These are phyloP conservation scores for Persicaria tinctoria DNA, from an alignment of 148 eudicot genomes.

Conservation along the genomic window DNA sequence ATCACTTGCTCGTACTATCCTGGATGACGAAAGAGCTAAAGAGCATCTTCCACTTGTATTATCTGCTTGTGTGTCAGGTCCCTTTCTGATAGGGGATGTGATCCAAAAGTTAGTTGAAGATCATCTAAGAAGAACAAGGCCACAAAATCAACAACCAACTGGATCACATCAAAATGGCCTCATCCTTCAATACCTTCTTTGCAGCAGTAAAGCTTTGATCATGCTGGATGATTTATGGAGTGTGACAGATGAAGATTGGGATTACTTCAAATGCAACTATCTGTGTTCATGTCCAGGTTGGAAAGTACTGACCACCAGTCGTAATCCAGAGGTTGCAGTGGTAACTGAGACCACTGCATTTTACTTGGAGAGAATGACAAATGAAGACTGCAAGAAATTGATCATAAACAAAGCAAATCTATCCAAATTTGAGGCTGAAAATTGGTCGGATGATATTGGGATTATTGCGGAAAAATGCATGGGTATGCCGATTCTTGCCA, in stretches of 20 bases:
- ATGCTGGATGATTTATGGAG: not conserved
- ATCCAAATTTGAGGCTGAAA: not conserved
- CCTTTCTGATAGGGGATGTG: not conserved
- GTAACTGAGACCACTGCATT: not conserved
- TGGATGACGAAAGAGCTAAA: not conserved
- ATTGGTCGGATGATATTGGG: not conserved
- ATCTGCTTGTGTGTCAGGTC: not conserved
- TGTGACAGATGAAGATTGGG: not conserved
- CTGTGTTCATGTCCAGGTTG: not conserved
- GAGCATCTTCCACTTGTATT: not conserved
- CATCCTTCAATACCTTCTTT: not conserved
- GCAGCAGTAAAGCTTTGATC: not conserved
- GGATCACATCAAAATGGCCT: not conserved
- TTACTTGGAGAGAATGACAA: not conserved
- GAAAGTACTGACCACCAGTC: not conserved
- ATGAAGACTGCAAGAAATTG: not conserved
- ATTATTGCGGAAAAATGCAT: not conserved
- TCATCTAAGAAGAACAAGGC: no score
- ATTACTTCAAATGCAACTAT: not conserved
- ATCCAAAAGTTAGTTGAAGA: not conserved
- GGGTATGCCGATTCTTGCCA: not conserved
- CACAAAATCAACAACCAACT: not conserved
- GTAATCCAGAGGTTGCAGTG: constrained; percentile 2
- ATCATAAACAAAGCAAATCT: not conserved
- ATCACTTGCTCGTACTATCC: no score